Evolutionary conservation across 2,329 filamentous ascomycete genomes (phyloP).

Genomic region (Chaetomium globosum): DNA sequence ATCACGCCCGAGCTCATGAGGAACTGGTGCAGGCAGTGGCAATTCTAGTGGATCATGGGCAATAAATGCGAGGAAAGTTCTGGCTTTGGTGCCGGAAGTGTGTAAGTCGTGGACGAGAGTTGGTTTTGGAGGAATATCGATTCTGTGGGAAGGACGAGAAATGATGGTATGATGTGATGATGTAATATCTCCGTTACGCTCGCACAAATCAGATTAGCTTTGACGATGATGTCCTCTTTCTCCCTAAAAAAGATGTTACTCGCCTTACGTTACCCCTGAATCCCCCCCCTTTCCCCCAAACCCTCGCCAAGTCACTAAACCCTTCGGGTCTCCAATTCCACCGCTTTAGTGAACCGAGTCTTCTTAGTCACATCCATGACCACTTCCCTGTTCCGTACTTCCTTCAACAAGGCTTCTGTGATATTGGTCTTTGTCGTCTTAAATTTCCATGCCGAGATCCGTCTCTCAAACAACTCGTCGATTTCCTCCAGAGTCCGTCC

Average conservation of each 20-base stretch:
- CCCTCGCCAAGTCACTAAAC: too few relatives aligned
- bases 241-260: too few relatives aligned
- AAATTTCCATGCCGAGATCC: conserved; percentile 39
- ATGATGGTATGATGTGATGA: not conserved
- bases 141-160: not conserved
- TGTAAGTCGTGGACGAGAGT: not conserved
- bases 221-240: not conserved
- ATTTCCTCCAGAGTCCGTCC: conserved; percentile 41
- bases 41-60: conserved; percentile 22
- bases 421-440: conserved; percentile 38
- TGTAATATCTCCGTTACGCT: too few relatives aligned
- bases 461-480: conserved; percentile 41
- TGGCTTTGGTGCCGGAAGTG: not conserved
- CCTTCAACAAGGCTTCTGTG: conserved; percentile 36
- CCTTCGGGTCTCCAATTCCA: too few relatives aligned
- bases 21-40: conserved; percentile 55
- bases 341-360: too few relatives aligned
- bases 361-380: conserved; percentile 19
- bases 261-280: too few relatives aligned
- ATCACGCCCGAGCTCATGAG: conserved; percentile 50
- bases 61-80: not conserved
- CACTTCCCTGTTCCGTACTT: conserved; percentile 29
- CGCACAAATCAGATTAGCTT: not conserved
- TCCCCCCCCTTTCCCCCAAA: too few relatives aligned
- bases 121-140: not conserved